Evolutionary conservation across 306 rosid genomes (phyloP).

Genomic region (Herpetospermum pedunculosum): DNA sequence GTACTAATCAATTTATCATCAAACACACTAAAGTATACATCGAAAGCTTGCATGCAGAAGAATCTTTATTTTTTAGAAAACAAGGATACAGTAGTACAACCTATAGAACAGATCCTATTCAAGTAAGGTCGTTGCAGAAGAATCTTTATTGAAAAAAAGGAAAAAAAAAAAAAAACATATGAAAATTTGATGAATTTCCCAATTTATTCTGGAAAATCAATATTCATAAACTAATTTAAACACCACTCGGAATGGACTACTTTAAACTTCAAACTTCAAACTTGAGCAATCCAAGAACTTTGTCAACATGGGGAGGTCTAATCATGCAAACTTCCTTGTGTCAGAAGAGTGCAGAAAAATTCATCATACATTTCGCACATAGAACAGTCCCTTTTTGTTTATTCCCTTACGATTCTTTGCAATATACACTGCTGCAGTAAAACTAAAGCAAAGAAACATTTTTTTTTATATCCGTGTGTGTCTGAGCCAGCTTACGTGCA

Average conservation of each 20-base stretch:
- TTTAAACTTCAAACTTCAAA: too few relatives aligned
- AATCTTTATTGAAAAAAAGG: neutral
- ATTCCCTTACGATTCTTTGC: neutral
- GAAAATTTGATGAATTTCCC: neutral
- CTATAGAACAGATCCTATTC: too few relatives aligned
- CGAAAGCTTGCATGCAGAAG: neutral
- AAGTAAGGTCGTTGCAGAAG: too few relatives aligned
- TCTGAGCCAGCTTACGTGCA: too few relatives aligned
- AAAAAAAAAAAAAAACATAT: neutral
- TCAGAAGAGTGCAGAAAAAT: neutral
- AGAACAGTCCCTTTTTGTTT: neutral
- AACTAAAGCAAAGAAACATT: neutral
- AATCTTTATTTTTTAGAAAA: neutral
- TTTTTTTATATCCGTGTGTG: too few relatives aligned
- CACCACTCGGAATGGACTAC: too few relatives aligned
- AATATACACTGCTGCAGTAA: too few relatives aligned
- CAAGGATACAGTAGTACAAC: too few relatives aligned
- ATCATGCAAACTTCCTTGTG: neutral
- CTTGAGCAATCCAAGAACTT: neutral
- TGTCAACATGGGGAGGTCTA: too few relatives aligned
- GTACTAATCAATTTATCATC: neutral
- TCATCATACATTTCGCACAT: neutral
- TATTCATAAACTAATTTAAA: too few relatives aligned
- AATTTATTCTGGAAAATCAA: neutral
- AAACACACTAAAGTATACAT: neutral